A percentile compares a stretch with the other conserved stretches of the same genome.
phyloP scores from a whole-genome alignment of 495 filamentous ascomycete genomes.

The Mytilinidion resinicola region DNA sequence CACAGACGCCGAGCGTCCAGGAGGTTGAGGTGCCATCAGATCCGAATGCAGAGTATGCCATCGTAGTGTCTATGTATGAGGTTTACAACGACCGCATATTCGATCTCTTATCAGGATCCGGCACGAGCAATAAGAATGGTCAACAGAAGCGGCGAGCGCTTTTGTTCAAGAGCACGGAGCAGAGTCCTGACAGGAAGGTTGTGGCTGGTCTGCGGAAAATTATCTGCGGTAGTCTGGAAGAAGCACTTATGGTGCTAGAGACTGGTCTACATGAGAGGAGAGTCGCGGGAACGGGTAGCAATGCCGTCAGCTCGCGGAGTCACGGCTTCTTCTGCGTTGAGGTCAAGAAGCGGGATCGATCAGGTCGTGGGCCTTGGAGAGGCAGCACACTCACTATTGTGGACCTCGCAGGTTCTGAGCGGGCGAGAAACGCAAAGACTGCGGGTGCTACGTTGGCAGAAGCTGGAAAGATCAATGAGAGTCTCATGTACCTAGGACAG shows the following conservation, averaged over 20 bases:
- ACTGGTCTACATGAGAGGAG: slow-evolving; percentile 80
- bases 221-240: slow-evolving; percentile 74
- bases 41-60: slow-evolving; percentile 71
- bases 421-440: slow-evolving; percentile 87
- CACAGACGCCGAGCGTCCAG: slow-evolving; percentile 67
- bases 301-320: slow-evolving; percentile 80
- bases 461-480: slow-evolving; percentile 96
- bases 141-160: slow-evolving; percentile 63
- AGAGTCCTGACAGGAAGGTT: slow-evolving; percentile 77
- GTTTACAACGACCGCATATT: slow-evolving; percentile 99
- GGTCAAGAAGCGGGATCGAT: slow-evolving; percentile 70
- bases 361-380: slow-evolving; percentile 58
- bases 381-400: slow-evolving; percentile 81
- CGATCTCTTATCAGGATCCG: slow-evolving; percentile 66
- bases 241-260: slow-evolving; percentile 86
- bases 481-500: slow-evolving; percentile 94
- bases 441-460: slow-evolving; percentile 86
- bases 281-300: slow-evolving; percentile 84
- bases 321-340: slow-evolving; percentile 97
- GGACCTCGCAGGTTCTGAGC: slow-evolving; percentile 91
- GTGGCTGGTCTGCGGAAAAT: slow-evolving; percentile 90
- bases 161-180: slow-evolving; percentile 82
- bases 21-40: slow-evolving; percentile 61
- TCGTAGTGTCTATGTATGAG: slow-evolving; percentile 96
- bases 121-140: slow-evolving; percentile 35